phyloP scores from a whole-genome alignment of 2,329 filamentous ascomycete species.

The Gnomoniopsis smithogilvyi region DNA sequence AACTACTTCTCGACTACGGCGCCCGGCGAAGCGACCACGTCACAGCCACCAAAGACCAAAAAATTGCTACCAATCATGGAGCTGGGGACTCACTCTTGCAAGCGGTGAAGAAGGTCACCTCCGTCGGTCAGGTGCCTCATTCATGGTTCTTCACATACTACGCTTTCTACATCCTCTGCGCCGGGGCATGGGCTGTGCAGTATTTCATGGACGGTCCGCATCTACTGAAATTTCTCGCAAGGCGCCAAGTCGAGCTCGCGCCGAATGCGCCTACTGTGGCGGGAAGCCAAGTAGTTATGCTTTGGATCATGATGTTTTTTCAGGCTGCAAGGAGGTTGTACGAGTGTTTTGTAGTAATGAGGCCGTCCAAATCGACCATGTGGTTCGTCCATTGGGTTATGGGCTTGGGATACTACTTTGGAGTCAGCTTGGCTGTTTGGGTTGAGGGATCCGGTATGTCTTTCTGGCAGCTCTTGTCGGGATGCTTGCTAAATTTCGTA shows the following conservation, averaged over 20 bases:
- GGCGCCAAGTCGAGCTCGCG: constrained; percentile 23
- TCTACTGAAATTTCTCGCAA: constrained; percentile 26
- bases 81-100: constrained; percentile 20
- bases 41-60: constrained; percentile 7
- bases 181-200: constrained; percentile 71
- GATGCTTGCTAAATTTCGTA: constrained; percentile 12
- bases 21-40: constrained; percentile 32
- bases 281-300: constrained; percentile 58
- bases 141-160: constrained; percentile 92
- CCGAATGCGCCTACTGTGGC: constrained; percentile 46
- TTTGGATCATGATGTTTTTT: constrained; percentile 69
- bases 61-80: background rate
- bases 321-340: constrained; percentile 75
- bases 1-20: constrained; percentile 49
- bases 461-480: constrained; percentile 3
- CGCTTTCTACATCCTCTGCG: constrained; percentile 63
- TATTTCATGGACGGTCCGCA: constrained; percentile 49
- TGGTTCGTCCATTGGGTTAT: constrained; percentile 80
- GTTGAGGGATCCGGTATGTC: constrained; percentile 71
- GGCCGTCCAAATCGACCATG: constrained; percentile 73
- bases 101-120: constrained; percentile 32
- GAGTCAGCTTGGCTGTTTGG: constrained; percentile 75
- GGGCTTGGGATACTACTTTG: constrained; percentile 73
- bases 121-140: constrained; percentile 68
- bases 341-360: constrained; percentile 66